Base-by-base conservation (phyloP, 352 stramenopile genomes). In the Phytophthora megakarya region DNA sequence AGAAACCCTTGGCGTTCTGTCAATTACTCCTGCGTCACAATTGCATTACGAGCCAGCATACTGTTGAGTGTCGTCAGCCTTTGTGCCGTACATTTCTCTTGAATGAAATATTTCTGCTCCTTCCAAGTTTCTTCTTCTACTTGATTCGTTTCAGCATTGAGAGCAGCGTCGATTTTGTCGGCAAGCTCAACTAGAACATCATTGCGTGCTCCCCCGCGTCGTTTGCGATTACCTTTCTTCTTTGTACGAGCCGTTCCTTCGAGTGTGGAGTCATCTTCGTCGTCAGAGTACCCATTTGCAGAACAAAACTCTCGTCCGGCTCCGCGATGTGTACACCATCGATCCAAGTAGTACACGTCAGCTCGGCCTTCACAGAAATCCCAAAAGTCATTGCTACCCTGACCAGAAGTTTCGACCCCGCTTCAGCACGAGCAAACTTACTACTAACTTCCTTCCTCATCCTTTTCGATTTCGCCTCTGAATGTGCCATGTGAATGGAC, bases 391-490 rank as follows among this genome's bases (percentile, higher is more conserved):
- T 58, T 22, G 16, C 53, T 58, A 11, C 10, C 12, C 3, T 65
- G 6, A 2, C 56, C 46, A 12, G 55, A 63, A 51, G 25, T n/a
- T 56, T 63, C 0, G 44, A 56, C 4, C 5, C n/a, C 9, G 46
- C 38, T 33, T 65, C 47, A 5, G 37, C 26, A 13, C 18, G 26
- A 38, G 56, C 37, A 32, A 58, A 58, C 3, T 58, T 65, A 10
- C 46, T 40, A 3, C 23, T 40, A 5, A 58, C 38, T 16, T 65
- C 46, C 1, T 28, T 30, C 46, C 57, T 59, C 47, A 65, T 54
- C 2, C 39, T 4, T 25, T 58, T 48, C 0, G 58, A 21, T 12
- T 60, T 65, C 0, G 18, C 57, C 0, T 46, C 46, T 1, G 57
- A 58, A 13, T 65, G 38, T 11, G 22, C 22, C 39, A 59, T 43